Percentiles rank a stretch among this genome's conserved stretches.
Evolutionary conservation across 441 rosid genomes (phyloP).

Genomic region (Gossypium aridum): DNA sequence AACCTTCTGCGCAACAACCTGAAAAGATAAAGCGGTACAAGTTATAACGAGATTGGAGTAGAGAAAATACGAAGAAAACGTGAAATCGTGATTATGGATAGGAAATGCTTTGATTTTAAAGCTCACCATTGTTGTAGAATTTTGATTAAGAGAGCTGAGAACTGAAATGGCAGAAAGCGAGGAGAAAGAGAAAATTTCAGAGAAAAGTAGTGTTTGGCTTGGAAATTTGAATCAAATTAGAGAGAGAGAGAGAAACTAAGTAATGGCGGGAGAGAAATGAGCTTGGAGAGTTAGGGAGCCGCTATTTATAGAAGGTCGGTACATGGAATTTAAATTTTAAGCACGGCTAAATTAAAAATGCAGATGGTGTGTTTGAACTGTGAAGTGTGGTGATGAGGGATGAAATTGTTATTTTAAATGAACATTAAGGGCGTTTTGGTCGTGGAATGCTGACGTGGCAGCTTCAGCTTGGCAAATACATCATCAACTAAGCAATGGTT

Average conservation of each 20-base stretch:
- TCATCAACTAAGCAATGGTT: neutral
- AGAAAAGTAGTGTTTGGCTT: constrained; percentile 3
- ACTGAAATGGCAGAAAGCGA: neutral
- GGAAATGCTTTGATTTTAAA: neutral
- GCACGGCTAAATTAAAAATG: too few species aligned
- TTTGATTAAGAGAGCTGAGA: neutral
- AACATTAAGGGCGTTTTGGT: neutral
- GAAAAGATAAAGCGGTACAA: constrained; percentile 10
- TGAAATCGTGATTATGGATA: neutral
- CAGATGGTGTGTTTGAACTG: too few species aligned
- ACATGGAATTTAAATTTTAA: too few species aligned
- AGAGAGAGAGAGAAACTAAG: neutral
- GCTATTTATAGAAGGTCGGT: neutral
- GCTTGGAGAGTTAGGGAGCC: neutral
- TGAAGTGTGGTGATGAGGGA: too few species aligned
- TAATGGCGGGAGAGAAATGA: constrained; percentile 23
- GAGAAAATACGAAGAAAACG: neutral
- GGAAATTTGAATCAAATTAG: constrained; percentile 27
- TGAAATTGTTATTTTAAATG: too few species aligned
- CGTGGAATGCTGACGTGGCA: neutral
- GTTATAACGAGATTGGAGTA: neutral
- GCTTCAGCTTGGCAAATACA: neutral
- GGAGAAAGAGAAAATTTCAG: neutral
- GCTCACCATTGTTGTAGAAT: constrained; percentile 46
- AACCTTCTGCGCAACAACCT: constrained; percentile 78